A percentile compares a stretch with the other conserved stretches of the same genome.
Conservation (phyloP, 768 basidiomycete species). For the Amanita jacksonii region DNA sequence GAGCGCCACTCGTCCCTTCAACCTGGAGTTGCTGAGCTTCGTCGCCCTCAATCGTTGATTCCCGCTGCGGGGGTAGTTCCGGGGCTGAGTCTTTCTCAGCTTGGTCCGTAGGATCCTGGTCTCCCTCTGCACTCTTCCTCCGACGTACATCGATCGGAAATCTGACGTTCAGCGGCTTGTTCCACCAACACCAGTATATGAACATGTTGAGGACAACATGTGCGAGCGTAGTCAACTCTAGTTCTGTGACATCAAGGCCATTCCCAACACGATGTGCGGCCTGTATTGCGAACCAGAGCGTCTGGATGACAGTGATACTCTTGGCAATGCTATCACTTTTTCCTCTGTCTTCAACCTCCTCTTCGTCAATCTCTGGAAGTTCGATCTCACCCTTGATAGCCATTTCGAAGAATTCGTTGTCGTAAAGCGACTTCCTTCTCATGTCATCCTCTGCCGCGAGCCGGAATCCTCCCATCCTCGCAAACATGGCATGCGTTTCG, state of each 20-base stretch:
- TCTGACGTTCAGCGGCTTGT: slow-evolving; percentile 23
- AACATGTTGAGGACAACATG: background rate
- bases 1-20: no score
- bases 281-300: background rate
- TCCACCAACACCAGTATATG: slow-evolving; percentile 20
- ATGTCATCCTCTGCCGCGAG: background rate
- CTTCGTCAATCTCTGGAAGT: background rate
- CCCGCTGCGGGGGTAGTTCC: background rate
- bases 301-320: background rate
- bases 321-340: background rate
- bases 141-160: slow-evolving; percentile 10
- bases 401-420: background rate
- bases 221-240: background rate
- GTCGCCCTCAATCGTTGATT: no score
- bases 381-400: background rate
- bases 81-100: no score
- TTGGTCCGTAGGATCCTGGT: no score
- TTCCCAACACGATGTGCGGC: background rate
- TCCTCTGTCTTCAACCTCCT: slow-evolving; percentile 2
- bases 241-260: background rate
- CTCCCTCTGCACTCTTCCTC: background rate
- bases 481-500: slow-evolving; percentile 1
- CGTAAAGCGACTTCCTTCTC: background rate
- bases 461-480: background rate
- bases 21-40: no score